Evolutionary conservation across 495 filamentous ascomycete genomes (phyloP).

Genomic region (Baudoinia panamericana): DNA sequence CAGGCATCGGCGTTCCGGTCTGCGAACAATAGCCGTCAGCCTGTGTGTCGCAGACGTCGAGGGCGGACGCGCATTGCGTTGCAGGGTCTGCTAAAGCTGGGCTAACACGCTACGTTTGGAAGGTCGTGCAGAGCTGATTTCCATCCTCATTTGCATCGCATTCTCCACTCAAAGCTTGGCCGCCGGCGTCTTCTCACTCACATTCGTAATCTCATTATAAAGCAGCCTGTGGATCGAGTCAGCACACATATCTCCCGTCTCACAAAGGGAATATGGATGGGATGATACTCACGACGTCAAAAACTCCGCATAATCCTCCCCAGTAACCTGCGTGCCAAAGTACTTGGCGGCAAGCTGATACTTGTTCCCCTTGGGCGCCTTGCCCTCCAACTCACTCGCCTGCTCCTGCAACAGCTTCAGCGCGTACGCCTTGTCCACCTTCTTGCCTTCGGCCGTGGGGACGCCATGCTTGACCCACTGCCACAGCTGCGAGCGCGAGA

Average conservation of each 20-base stretch:
- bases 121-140: too few species aligned
- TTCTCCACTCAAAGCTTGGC: conserved; percentile 55
- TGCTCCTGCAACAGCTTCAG: conserved; percentile 79
- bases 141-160: neutral
- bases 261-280: conserved; percentile 13
- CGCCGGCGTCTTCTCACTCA: conserved; percentile 48
- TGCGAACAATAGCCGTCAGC: conserved; percentile 6
- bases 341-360: conserved; percentile 83
- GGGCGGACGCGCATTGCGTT: neutral
- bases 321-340: conserved; percentile 84
- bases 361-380: conserved; percentile 82
- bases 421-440: conserved; percentile 81
- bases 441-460: conserved; percentile 76
- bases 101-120: too few species aligned
- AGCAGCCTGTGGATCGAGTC: conserved; percentile 44
- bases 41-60: neutral
- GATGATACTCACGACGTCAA: conserved; percentile 55
- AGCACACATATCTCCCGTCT: too few species aligned
- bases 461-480: conserved; percentile 88
- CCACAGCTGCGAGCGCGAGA: conserved; percentile 85
- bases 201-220: conserved; percentile 89
- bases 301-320: conserved; percentile 96
- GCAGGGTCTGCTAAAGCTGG: too few species aligned
- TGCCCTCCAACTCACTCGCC: conserved; percentile 56
- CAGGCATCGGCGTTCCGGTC: conserved; percentile 5